Evolutionary conservation across 2,329 filamentous ascomycete genomes (phyloP), one percentile per base, ranked within the genome.

Genomic region (Pseudogymnoascus sp.): DNA sequence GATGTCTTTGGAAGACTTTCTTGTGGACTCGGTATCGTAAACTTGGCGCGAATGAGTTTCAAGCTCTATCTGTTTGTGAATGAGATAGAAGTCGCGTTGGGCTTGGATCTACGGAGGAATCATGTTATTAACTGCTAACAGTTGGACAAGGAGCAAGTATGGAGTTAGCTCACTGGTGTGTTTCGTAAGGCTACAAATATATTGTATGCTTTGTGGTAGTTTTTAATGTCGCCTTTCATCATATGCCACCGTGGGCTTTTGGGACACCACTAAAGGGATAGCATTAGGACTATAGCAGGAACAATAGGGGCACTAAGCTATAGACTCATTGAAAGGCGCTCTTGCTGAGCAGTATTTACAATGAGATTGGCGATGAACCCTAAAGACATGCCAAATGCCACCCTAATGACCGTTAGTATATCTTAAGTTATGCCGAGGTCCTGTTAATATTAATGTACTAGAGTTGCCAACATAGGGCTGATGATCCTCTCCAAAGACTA

Each of bases 21-120:
- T n/a, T 8, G 26, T 26, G 21, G 19, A 45, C 23, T 45, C 19
- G 75, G 68, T 61, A 76, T 66, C 10, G 72, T 71, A 64, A 72
- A 70, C 55, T 74, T 69, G 1, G 72, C 70, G 61, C 71, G 71
- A 1, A 70, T 68, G 7, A 14, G 55, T 37, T 26, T 29, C 23
- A 61, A 35, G 33, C 21, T 61, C 35, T 16, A 26, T 35, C 11
- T 29, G 58, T 31, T 39, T 61, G 16, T 39, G 38, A 11, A 39
- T 19, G 37, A 43, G 71, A 63, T 71, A 73, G 39, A 72, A 61
- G 49, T 74, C 73, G 33, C 73, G 65, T 7, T 68, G 68, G 1
- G 68, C 70, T 35, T 72, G 69, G 31, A 74, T 63, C 23, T 68
- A 26, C 12, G 3, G 2, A n/a, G 6, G 3, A 26, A n/a, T 41